These are phyloP conservation scores for Goniomonas avonlea DNA, from an alignment of 78 protist genomes.

Conservation along the genomic window DNA sequence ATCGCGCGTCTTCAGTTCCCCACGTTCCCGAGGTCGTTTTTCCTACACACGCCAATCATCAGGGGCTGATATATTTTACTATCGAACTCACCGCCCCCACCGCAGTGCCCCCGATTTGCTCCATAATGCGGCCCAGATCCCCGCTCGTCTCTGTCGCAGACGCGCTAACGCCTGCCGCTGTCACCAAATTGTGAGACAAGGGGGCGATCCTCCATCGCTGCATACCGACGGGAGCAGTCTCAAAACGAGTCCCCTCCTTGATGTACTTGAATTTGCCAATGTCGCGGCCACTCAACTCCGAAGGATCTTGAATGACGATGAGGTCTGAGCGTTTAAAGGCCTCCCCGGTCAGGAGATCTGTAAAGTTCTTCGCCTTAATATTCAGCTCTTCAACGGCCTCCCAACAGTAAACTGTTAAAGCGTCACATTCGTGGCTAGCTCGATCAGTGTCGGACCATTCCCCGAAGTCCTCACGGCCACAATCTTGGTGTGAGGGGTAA, in stretches of 20 bases:
- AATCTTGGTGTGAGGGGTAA: slow-evolving; percentile 7
- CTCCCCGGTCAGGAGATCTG: background rate
- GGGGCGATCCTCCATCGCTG: too few relatives aligned
- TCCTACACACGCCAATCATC: too few relatives aligned
- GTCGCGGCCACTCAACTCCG: background rate
- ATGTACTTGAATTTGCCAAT: background rate
- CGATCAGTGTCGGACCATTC: background rate
- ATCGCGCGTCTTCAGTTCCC: too few relatives aligned
- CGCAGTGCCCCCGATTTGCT: too few relatives aligned
- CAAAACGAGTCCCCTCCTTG: background rate
- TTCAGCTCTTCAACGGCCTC: background rate
- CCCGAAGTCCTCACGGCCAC: slow-evolving; percentile 6
- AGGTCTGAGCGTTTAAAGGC: background rate
- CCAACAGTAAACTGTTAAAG: background rate
- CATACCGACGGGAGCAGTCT: too few relatives aligned
- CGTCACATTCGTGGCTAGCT: background rate
- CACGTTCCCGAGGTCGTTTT: too few relatives aligned
- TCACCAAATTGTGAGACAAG: too few relatives aligned
- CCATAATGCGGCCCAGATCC: too few relatives aligned
- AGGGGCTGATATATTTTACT: too few relatives aligned
- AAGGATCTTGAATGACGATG: background rate
- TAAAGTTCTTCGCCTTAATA: background rate
- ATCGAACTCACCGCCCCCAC: too few relatives aligned
- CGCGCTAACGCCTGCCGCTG: too few relatives aligned
- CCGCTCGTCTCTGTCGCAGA: too few relatives aligned